Conservation (phyloP, 306 rosid genomes). For the Chamaecrista fasciculata region DNA sequence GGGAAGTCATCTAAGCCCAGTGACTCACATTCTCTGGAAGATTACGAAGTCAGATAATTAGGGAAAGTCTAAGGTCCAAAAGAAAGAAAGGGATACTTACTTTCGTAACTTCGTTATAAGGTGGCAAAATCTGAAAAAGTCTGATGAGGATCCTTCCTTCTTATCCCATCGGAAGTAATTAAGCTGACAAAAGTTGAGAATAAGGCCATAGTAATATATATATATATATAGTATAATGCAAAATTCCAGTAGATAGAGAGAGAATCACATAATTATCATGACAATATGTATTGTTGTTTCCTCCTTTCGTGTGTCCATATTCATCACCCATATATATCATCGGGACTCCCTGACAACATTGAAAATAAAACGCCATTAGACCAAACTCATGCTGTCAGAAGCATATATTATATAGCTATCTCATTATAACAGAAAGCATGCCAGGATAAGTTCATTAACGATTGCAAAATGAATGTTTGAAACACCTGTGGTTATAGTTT, state of each 20-base stretch:
- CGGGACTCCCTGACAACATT: constrained; percentile 77
- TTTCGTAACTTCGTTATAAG: constrained; percentile 73
- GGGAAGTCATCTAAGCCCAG: constrained; percentile 83
- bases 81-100: constrained; percentile 40
- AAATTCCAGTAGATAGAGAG: constrained; percentile 26
- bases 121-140: constrained; percentile 81
- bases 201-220: constrained; percentile 22
- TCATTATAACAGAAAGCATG: not conserved
- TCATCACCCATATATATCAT: constrained; percentile 97
- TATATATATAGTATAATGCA: constrained; percentile 14
- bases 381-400: constrained; percentile 10
- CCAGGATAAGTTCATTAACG: constrained; percentile 16
- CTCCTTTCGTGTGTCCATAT: constrained; percentile 97
- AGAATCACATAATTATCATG: constrained; percentile 80
- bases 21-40: constrained; percentile 85
- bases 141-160: constrained; percentile 71
- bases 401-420: not conserved
- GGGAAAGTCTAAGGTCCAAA: constrained; percentile 10
- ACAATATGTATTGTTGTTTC: constrained; percentile 97
- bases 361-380: constrained; percentile 1
- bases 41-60: constrained; percentile 26
- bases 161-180: constrained; percentile 93
- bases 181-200: constrained; percentile 49
- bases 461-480: not conserved
- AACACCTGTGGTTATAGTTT: not conserved